Base-by-base conservation (phyloP, 176 grass and related monocot species). In the Aegilops bicornis region DNA sequence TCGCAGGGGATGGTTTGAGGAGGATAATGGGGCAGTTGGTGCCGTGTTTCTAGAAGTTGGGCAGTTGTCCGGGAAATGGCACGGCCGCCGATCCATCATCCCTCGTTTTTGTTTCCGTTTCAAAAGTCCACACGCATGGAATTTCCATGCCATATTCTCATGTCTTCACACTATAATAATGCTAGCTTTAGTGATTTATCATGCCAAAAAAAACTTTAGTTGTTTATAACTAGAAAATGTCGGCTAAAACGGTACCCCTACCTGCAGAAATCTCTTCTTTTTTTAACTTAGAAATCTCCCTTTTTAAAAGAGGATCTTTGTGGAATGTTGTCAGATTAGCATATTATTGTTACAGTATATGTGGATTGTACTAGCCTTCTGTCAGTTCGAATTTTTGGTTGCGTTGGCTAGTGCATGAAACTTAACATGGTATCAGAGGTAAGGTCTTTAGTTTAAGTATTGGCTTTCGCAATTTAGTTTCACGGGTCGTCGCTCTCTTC, bases 21-120 rank as follows among this genome's bases (percentile, higher is more conserved):
- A 17, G 37, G 37, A 10, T 0, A 52, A 79, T 60, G 85, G 76
- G 61, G 81, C 50, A 42, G 89, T 84, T 85, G 84, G 73, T 33
- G 62, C 29, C 29, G 43, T 60, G 83, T 40, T 77, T 77, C 47
- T 77, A 77, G 77, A 10, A 22, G 77, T 19, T 79, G 65, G 16
- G 22, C 45, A 54, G 79, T 77, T 61, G 85, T 84, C 85, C 68
- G 15, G 74, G 73, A 33, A 10, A 54, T 2, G 11, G 33, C 31
- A 14, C 17, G 8, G 3, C 42, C 4, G 39, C 25, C 36, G 0
- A 2, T 20, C 4, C 4, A 56, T 43, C 29, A 1, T 5, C 9
- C 12, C 7, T 50, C 9, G 20, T 2, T 76, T 25, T 25, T 23
- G 6, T 19, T 42, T 15, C 10, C 13, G 6, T 19, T 42, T 15